Conservation (phyloP, 1,284 basidiomycete species). For the Tetrapyrgos nigripes region DNA sequence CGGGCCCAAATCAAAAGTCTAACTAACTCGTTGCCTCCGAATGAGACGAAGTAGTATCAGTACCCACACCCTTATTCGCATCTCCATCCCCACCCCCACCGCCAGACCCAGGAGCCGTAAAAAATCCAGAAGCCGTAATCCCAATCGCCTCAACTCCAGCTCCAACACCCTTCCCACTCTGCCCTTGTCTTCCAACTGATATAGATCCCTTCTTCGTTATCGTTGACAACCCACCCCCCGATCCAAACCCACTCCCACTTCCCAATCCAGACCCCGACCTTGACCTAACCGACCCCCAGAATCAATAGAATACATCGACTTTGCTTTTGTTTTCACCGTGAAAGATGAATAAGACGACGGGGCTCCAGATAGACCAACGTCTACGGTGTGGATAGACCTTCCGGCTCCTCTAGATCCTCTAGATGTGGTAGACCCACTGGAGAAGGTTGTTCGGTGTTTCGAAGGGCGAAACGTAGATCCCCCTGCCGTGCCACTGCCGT, state of each 20-base stretch:
- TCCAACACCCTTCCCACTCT: slow-evolving; percentile 55
- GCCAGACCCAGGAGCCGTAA: slow-evolving; percentile 52
- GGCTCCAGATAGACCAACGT: not conserved
- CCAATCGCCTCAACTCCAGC: slow-evolving; percentile 74
- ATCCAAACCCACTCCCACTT: slow-evolving; percentile 19
- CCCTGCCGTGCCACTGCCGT: too few relatives aligned
- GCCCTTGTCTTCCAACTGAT: slow-evolving; percentile 63
- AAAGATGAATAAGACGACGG: not conserved
- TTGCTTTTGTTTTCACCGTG: slow-evolving; percentile 37
- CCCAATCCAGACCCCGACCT: not conserved
- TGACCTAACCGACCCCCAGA: too few relatives aligned
- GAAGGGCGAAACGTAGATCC: too few relatives aligned
- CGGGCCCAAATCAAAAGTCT: too few relatives aligned
- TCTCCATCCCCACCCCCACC: not conserved
- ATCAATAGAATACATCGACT: slow-evolving; percentile 70
- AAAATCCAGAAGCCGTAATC: slow-evolving; percentile 77
- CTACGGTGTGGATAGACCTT: not conserved
- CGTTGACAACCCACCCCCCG: too few relatives aligned
- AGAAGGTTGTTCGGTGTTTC: too few relatives aligned
- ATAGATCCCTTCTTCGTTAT: slow-evolving; percentile 61
- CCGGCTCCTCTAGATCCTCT: too few relatives aligned
- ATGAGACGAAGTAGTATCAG: too few relatives aligned
- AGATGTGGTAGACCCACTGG: too few relatives aligned
- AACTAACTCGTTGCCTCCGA: too few relatives aligned
- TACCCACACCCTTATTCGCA: too few relatives aligned